phyloP scores from a whole-genome alignment of 2,329 filamentous ascomycete genomes.

The Bipolaris zeicola region DNA sequence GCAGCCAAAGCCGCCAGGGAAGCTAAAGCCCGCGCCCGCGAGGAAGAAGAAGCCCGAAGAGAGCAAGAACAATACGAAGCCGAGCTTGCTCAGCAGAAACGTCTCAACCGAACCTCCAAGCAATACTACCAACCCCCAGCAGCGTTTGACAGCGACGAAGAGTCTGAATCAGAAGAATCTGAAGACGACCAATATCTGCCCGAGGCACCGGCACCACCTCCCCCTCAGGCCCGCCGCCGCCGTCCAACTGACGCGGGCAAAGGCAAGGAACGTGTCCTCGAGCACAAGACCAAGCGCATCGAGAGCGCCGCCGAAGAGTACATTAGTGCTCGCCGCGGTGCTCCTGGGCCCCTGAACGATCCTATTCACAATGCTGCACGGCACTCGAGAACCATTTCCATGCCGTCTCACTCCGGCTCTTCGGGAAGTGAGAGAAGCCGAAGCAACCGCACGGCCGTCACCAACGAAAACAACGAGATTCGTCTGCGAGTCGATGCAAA shows the following conservation, averaged over 20 bases:
- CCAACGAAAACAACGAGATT: constrained; percentile 41
- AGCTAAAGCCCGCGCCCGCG: constrained; percentile 2
- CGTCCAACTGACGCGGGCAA: constrained; percentile 32
- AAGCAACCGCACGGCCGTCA: constrained; percentile 36
- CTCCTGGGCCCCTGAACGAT: constrained; percentile 32
- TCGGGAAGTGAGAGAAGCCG: constrained; percentile 38
- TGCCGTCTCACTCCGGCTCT: constrained; percentile 37
- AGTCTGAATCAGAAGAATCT: constrained; percentile 9
- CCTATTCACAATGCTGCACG: constrained; percentile 39
- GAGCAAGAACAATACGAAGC: not conserved
- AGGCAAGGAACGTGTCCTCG: constrained; percentile 24
- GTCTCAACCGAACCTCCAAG: constrained; percentile 20
- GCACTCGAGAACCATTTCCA: constrained; percentile 33
- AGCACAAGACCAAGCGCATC: constrained; percentile 23
- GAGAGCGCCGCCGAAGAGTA: constrained; percentile 37
- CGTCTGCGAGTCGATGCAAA: constrained; percentile 44
- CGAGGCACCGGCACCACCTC: constrained; percentile 11
- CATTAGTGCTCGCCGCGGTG: constrained; percentile 38
- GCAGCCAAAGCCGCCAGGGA: not conserved
- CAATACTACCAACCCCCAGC: constrained; percentile 17
- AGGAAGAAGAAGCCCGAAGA: constrained; percentile 5
- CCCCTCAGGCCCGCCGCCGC: constrained; percentile 21
- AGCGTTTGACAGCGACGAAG: constrained; percentile 25
- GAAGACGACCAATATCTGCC: constrained; percentile 6
- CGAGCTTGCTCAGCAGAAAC: constrained; percentile 18